Percentiles rank a stretch among this genome's conserved stretches.
phyloP scores from a whole-genome alignment of 257 asterid species.

The Nicotiana tomentosiformis region DNA sequence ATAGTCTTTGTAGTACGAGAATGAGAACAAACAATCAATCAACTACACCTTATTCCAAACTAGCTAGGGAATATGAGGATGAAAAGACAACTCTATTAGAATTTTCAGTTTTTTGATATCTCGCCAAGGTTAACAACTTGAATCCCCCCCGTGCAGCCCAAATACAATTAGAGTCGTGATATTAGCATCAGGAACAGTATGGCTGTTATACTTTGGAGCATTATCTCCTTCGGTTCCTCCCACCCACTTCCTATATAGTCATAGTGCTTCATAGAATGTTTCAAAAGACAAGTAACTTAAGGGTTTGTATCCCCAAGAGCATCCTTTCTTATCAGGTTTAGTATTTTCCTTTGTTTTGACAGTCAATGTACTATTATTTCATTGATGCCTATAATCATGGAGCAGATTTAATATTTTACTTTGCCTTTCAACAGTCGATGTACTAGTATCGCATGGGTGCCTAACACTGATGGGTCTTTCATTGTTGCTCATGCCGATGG shows the following conservation, averaged over 20 bases:
- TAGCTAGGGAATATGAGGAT: not conserved
- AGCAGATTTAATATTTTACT: slow-evolving; percentile 5
- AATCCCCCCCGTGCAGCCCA: not conserved
- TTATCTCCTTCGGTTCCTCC: not conserved
- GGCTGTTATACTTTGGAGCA: not conserved
- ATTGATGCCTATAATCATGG: not conserved
- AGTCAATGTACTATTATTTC: not conserved
- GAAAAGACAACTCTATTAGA: not conserved
- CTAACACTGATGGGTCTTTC: slow-evolving; percentile 86
- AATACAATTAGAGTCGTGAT: not conserved
- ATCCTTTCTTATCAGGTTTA: not conserved
- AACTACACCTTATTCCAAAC: not conserved
- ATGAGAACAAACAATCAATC: not conserved
- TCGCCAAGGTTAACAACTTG: not conserved
- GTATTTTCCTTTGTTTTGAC: not conserved
- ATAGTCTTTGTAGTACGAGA: not conserved
- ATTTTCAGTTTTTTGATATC: not conserved
- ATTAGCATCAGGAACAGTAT: not conserved
- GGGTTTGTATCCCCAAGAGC: not conserved
- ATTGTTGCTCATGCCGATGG: slow-evolving; percentile 94
- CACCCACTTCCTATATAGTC: not conserved
- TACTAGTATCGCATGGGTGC: slow-evolving; percentile 88
- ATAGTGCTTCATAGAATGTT: no score
- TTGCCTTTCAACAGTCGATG: slow-evolving; percentile 68
- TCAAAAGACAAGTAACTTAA: not conserved